Conservation (phyloP, 176 grass and related monocot genomes). For the Poa pratensis region DNA sequence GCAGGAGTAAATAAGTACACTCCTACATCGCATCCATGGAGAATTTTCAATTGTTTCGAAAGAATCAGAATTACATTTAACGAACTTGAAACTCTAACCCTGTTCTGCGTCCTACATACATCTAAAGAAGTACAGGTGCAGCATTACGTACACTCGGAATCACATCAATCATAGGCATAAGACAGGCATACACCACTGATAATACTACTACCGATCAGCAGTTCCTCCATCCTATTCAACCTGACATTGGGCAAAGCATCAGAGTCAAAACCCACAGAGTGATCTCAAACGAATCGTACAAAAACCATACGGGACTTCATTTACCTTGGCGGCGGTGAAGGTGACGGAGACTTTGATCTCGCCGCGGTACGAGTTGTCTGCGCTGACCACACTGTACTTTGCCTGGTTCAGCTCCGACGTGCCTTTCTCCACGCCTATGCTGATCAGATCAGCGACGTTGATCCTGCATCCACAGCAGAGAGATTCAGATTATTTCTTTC, state of each 20-base stretch:
- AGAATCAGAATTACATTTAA: not conserved
- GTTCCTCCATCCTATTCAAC: conserved; percentile 24
- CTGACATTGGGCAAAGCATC: conserved; percentile 3
- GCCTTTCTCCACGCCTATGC: conserved; percentile 20
- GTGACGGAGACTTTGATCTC: conserved; percentile 72
- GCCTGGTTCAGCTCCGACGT: conserved; percentile 41
- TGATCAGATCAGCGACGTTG: conserved; percentile 71
- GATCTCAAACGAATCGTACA: not conserved
- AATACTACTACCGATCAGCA: not conserved
- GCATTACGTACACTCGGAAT: not conserved
- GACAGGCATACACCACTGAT: not conserved
- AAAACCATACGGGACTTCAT: not conserved
- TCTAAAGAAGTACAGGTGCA: not conserved
- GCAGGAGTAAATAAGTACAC: not conserved
- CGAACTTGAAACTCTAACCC: not conserved
- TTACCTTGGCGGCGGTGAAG: conserved; percentile 64
- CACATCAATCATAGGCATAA: not conserved
- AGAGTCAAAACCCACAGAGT: not conserved
- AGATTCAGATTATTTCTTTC: not conserved
- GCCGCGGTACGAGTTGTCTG: conserved; percentile 60
- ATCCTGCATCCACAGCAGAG: conserved; percentile 51
- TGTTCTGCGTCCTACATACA: not conserved
- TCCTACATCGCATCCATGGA: too few relatives aligned
- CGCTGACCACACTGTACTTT: conserved; percentile 71
- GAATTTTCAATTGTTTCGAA: not conserved